A percentile compares a stretch with the other conserved stretches of the same genome.
These are phyloP conservation scores for Noccaea caerulescens DNA, from an alignment of 345 rosid genomes.

Conservation along the genomic window DNA sequence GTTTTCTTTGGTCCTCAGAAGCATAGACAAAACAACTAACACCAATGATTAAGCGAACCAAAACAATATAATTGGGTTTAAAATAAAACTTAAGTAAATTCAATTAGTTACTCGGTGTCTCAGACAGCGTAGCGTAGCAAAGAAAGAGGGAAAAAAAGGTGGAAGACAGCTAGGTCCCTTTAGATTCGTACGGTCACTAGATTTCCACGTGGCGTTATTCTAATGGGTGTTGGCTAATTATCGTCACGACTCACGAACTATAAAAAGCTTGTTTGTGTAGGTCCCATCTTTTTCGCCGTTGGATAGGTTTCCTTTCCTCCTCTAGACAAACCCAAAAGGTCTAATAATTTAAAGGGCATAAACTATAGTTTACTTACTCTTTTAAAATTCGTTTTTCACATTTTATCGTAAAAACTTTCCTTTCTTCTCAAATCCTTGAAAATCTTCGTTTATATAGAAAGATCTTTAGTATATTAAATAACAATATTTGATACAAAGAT, in stretches of 20 bases:
- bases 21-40: conserved; percentile 29
- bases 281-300: conserved; percentile 23
- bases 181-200: neutral
- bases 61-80: neutral
- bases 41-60: conserved; percentile 27
- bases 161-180: conserved; percentile 32
- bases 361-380: neutral
- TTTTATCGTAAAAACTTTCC: neutral
- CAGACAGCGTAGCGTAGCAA: conserved; percentile 39
- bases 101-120: conserved; percentile 12
- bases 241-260: conserved; percentile 33
- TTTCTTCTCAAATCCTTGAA: neutral
- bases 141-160: neutral
- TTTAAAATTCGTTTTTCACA: neutral
- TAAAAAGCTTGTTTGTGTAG: conserved; percentile 16
- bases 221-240: neutral
- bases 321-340: conserved; percentile 5
- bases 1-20: conserved; percentile 28
- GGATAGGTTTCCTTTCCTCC: conserved; percentile 17
- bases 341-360: neutral
- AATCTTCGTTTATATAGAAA: neutral
- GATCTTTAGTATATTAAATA: neutral
- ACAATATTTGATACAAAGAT: neutral
- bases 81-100: neutral
- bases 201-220: conserved; percentile 1